Percentiles rank a stretch among this genome's conserved stretches.
phyloP scores from a whole-genome alignment of 108 stramenopile species.

The Nitzschia inconspicua region DNA sequence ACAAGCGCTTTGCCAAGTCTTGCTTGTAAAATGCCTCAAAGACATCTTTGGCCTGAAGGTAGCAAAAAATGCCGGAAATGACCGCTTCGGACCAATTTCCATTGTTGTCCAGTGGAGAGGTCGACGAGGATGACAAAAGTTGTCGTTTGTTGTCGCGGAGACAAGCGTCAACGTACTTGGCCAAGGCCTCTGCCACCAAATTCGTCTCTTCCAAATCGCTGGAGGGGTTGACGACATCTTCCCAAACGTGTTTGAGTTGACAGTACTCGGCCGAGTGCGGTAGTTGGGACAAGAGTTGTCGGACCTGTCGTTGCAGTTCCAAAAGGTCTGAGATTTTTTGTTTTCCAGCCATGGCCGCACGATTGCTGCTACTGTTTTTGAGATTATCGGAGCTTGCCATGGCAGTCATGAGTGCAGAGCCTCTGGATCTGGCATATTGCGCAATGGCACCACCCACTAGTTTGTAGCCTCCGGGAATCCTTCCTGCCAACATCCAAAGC shows the following conservation, averaged over 20 bases:
- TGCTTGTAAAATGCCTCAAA: conserved; percentile 98
- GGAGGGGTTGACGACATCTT: conserved; percentile 74
- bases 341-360: conserved; percentile 20
- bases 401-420: conserved; percentile 16
- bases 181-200: conserved; percentile 82
- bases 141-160: conserved; percentile 65
- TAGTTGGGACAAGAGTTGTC: conserved; percentile 40
- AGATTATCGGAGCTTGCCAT: conserved; percentile 1
- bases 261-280: conserved; percentile 73
- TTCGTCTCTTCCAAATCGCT: conserved; percentile 39
- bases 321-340: conserved; percentile 57
- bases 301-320: conserved; percentile 56
- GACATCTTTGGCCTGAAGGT: conserved; percentile 90
- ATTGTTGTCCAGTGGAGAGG: not conserved
- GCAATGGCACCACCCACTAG: conserved; percentile 35
- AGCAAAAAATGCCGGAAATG: conserved; percentile 85
- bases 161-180: conserved; percentile 78
- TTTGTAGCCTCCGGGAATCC: conserved; percentile 30
- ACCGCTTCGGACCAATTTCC: conserved; percentile 35
- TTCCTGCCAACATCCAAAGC: conserved; percentile 43
- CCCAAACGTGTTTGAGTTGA: conserved; percentile 79
- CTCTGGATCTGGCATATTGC: conserved; percentile 28
- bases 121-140: not conserved
- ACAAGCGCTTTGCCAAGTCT: conserved; percentile 92
- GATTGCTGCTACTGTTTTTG: not conserved